Conservation (phyloP, 768 basidiomycete genomes). For the Tremella yokohamensis region DNA sequence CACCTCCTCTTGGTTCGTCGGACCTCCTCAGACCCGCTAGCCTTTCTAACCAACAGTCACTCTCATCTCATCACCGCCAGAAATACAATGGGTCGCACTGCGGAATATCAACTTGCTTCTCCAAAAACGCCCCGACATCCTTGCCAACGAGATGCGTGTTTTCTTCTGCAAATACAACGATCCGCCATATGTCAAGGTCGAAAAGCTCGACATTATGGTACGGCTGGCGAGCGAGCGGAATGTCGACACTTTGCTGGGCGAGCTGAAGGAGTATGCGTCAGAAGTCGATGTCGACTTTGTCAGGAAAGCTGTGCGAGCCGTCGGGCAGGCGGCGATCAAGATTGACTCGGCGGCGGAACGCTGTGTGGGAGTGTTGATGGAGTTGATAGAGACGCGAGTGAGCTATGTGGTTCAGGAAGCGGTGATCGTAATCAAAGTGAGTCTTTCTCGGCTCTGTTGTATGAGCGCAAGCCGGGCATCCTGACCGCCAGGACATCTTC, state of each 20-base stretch:
- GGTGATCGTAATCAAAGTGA: slow-evolving; percentile 96
- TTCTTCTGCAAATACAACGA: slow-evolving; percentile 99
- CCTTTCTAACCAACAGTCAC: slow-evolving; percentile 59
- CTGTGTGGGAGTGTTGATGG: slow-evolving; percentile 89
- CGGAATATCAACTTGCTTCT: slow-evolving; percentile 94
- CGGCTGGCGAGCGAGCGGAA: slow-evolving; percentile 84
- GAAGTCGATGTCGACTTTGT: slow-evolving; percentile 99
- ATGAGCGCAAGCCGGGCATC: neutral
- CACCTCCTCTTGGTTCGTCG: slow-evolving; percentile 65
- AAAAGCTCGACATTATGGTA: slow-evolving; percentile 98
- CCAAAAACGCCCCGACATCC: slow-evolving; percentile 83
- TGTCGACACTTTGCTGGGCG: slow-evolving; percentile 88
- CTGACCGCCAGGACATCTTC: slow-evolving; percentile 77
- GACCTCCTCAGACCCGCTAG: neutral
- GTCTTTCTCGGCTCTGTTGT: slow-evolving; percentile 14
- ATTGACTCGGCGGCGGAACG: slow-evolving; percentile 88
- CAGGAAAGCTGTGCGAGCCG: slow-evolving; percentile 85
- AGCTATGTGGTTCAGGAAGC: slow-evolving; percentile 98
- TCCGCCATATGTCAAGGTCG: slow-evolving; percentile 96
- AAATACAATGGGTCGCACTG: slow-evolving; percentile 97
- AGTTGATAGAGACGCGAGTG: slow-evolving; percentile 85
- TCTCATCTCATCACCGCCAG: slow-evolving; percentile 89
- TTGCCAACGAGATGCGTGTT: slow-evolving; percentile 94
- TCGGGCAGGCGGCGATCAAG: slow-evolving; percentile 93
- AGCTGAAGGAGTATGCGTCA: slow-evolving; percentile 95